Conservation (phyloP, 768 basidiomycete species). For the Hirschioporus abietinus region DNA sequence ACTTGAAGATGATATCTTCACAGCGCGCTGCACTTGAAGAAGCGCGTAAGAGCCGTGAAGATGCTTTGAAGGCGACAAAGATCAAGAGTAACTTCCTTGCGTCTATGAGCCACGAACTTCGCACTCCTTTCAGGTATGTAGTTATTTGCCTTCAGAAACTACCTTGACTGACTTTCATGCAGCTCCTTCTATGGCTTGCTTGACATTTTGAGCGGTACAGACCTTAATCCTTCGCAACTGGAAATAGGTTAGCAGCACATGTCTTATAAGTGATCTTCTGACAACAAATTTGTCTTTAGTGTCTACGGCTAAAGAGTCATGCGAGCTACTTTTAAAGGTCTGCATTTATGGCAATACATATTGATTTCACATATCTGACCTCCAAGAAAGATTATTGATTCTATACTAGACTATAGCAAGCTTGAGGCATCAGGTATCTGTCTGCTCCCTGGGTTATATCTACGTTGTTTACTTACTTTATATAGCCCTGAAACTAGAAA, state of each 20-base stretch:
- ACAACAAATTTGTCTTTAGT: slow-evolving; percentile 30
- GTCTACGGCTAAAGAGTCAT: slow-evolving; percentile 74
- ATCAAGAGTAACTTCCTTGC: slow-evolving; percentile 77
- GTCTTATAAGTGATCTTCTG: not conserved
- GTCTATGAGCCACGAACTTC: slow-evolving; percentile 72
- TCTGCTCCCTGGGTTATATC: not conserved
- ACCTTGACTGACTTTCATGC: not conserved
- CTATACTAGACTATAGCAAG: slow-evolving; percentile 76
- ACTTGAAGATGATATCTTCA: slow-evolving; percentile 71
- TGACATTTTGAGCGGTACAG: slow-evolving; percentile 67
- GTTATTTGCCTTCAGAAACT: slow-evolving; percentile 5
- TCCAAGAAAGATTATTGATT: slow-evolving; percentile 60
- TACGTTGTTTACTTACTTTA: slow-evolving; percentile 11
- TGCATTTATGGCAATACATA: not conserved
- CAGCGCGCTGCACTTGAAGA: slow-evolving; percentile 66
- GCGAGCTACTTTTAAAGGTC: slow-evolving; percentile 68
- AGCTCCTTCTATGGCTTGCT: slow-evolving; percentile 75
- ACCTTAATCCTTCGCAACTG: slow-evolving; percentile 60
- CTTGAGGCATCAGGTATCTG: slow-evolving; percentile 62
- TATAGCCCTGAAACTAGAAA: slow-evolving; percentile 64
- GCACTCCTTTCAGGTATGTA: slow-evolving; percentile 68
- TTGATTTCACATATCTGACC: slow-evolving; percentile 8
- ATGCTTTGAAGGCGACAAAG: slow-evolving; percentile 71
- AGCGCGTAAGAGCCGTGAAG: slow-evolving; percentile 64
- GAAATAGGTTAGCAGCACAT: slow-evolving; percentile 49